Base-by-base conservation (phyloP, 2,329 filamentous ascomycete species). In the Ceratocystis lukuohia region DNA sequence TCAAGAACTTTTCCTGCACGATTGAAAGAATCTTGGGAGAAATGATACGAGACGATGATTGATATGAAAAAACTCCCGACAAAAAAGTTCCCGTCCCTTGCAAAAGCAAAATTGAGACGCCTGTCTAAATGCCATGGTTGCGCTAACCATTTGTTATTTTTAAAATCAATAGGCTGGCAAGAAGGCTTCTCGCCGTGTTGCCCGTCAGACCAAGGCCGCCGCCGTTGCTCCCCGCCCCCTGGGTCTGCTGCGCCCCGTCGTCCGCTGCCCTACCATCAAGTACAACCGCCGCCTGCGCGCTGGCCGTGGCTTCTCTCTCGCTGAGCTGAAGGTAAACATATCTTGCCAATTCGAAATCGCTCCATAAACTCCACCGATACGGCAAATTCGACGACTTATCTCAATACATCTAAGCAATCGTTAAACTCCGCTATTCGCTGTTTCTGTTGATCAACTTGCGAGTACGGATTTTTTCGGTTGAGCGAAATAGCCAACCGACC, bases 261-360 rank as follows among this genome's bases (percentile, higher is more conserved):
- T 99, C 74, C 89, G 92, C 83, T 97, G 93, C 88, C 93, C 94
- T 77, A 93, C 90, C 75, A 81, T 96, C 84, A 96, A 95, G 86
- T 96, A 99, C 86, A 99, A 99, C 90, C 92, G 94, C 78, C 91
- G 91, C 78, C 89, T 95, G 77, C 88, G 94, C 78, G 86, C 91
- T 77, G 94, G 94, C 80, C 91, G 94, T 84, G 94, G 94, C 79
- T 99, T 99, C 88, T 91, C 93, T 74, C 84, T 97, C 73, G 84
- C 87, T 82, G 94, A 99, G 86, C 85, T 99, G 78, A 99, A 99
- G 92, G 93, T 96, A 88, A 72, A 78, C 72, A 62, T 63, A 37
- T 48, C 44, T 59, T 25, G 56, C 56, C 17, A 37, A 59, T 8
- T 28, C 28, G 28, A 33, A 59, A 3, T 59, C 25, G 56, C 56